Evolutionary conservation across 2,329 filamentous ascomycete species (phyloP), one percentile per base, ranked within the genome.

Genomic region (Aspergillus phoenicis): DNA sequence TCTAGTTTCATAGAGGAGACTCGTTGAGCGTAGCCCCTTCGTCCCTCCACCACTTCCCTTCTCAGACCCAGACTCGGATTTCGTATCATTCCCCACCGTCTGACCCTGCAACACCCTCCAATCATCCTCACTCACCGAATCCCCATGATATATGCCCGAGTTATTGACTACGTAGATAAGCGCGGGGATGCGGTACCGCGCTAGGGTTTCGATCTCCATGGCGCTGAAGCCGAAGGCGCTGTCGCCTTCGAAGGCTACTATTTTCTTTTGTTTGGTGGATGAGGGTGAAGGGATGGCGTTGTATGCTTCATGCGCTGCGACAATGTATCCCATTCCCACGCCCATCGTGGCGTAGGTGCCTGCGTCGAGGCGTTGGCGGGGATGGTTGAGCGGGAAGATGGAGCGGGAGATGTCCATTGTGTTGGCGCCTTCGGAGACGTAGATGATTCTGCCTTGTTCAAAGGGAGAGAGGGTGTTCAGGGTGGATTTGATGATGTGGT

Each of bases 291-390:
- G 65, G 8, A 75, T 72, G 1, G 80, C 64, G 63, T 86, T 85
- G 72, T 85, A 85, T 0, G 84, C 84, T 49, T 80, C 80, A 65
- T 84, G 80, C 0, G 84, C 83, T 8, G 84, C 85, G 54, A 86
- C 82, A 3, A 83, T 81, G 64, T 86, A 86, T 1, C 83, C 84
- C 26, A 86, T 70, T 0, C 84, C 84, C 0, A 86, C 81, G 1
- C 84, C 85, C 85, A 87, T 86, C 1, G 84, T 86, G 4, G 83
- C 84, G 62, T 85, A 82, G 0, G 84, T 86, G 1, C 84, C 84
- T 3, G 84, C 84, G 69, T 87, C 84, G 22, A 87, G 79, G 22
- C 82, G 80, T 15, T 84, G 78, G 17, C 84, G 80, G 2, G 84
- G 84, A 64, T 84, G 78, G 30, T 83, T 76, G 17, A 86, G 75